phyloP scores from a whole-genome alignment of 2,329 filamentous ascomycete genomes.

The Cryphonectria carpinicola region DNA sequence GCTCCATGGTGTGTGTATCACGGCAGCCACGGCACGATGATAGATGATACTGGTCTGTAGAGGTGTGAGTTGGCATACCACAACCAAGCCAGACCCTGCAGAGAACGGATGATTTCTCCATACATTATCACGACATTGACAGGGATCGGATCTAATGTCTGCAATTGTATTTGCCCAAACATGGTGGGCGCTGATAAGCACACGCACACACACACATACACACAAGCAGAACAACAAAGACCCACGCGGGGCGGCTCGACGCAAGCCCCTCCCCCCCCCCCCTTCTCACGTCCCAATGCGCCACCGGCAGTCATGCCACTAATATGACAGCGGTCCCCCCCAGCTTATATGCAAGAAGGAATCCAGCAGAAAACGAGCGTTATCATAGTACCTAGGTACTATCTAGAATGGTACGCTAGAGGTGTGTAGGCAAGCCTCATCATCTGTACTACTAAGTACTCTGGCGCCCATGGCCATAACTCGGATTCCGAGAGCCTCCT shows the following conservation, averaged over 20 bases:
- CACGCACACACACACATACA: not conserved
- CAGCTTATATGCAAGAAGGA: not conserved
- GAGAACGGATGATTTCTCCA: not conserved
- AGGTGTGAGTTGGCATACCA: not conserved
- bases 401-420: not conserved
- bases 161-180: conserved; percentile 2
- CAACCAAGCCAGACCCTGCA: not conserved
- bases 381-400: not conserved
- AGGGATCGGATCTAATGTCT: conserved; percentile 8
- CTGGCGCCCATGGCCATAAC: not conserved
- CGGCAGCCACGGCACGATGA: conserved; percentile 4
- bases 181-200: conserved; percentile 11
- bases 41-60: not conserved
- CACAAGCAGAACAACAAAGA: not conserved
- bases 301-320: conserved; percentile 13
- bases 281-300: not conserved
- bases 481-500: not conserved
- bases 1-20: not conserved
- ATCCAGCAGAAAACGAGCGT: not conserved
- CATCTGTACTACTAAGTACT: not conserved
- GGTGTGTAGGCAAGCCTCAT: not conserved
- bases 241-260: conserved; percentile 6
- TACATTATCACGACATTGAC: conserved; percentile 11
- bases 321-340: not conserved
- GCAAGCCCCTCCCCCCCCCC: not conserved